phyloP scores from a whole-genome alignment of 2,329 filamentous ascomycete species.

The Drechslerella dactyloides region DNA sequence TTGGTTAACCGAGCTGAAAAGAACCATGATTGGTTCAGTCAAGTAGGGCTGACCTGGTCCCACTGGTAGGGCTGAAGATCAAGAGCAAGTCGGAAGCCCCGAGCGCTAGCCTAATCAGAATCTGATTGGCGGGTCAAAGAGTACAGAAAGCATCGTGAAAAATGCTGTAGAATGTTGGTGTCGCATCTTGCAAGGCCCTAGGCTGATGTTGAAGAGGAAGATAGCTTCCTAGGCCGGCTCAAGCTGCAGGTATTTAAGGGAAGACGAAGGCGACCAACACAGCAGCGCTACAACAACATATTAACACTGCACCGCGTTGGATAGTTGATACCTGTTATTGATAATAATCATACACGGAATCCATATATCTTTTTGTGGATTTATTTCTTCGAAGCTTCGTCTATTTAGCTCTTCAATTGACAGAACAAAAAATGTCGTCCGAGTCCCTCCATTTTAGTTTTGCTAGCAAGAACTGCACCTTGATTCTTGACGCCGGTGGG shows the following conservation, averaged over 20 bases:
- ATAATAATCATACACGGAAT: too few species aligned
- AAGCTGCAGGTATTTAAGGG: neutral
- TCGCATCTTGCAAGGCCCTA: neutral
- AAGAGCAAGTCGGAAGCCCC: neutral
- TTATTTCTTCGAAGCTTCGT: neutral
- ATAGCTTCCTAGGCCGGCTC: neutral
- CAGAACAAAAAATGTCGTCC: neutral
- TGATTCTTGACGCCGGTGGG: neutral
- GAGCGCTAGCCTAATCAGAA: too few species aligned
- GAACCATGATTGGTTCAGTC: neutral
- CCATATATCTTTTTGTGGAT: too few species aligned
- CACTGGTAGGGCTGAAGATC: neutral
- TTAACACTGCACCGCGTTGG: neutral
- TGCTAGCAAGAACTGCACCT: neutral
- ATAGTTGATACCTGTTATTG: neutral
- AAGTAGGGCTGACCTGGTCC: neutral
- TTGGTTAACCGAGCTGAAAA: neutral
- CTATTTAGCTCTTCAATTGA: neutral
- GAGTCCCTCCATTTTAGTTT: neutral
- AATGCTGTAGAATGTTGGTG: neutral
- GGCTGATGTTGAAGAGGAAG: neutral
- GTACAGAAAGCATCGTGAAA: neutral
- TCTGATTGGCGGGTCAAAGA: neutral
- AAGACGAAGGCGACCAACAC: neutral
- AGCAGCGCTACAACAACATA: neutral